Percentiles rank a stretch among this genome's conserved stretches.
Evolutionary conservation across 192 early-diverging fungal species (phyloP).

Genomic region (Podila minutissima): DNA sequence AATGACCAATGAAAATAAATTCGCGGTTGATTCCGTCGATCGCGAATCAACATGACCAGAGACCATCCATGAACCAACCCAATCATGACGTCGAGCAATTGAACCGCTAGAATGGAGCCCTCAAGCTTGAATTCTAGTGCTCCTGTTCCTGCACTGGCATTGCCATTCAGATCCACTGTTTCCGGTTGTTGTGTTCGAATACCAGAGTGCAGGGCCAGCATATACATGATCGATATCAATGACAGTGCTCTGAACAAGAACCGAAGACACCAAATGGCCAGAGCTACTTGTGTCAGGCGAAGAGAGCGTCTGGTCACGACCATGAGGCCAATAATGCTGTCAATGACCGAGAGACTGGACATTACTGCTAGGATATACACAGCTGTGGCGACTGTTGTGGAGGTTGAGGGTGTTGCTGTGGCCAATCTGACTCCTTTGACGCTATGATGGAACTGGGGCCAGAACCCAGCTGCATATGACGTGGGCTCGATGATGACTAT

Average conservation of each 20-base stretch:
- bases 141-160: not conserved
- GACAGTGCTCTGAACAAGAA: slow-evolving; percentile 33
- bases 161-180: not conserved
- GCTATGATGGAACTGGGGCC: too few relatives aligned
- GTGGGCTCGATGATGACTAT: not conserved
- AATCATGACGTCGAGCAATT: slow-evolving; percentile 20
- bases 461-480: not conserved
- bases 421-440: not conserved
- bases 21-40: slow-evolving; percentile 23
- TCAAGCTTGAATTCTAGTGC: not conserved
- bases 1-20: too few relatives aligned
- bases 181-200: not conserved
- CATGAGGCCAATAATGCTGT: slow-evolving; percentile 40
- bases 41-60: slow-evolving; percentile 33
- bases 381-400: slow-evolving; percentile 12
- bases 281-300: slow-evolving; percentile 25
- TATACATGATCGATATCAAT: slow-evolving; percentile 17
- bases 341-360: slow-evolving; percentile 30
- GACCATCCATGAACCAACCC: slow-evolving; percentile 49
- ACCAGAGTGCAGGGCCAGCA: slow-evolving; percentile 12
- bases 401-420: not conserved
- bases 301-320: slow-evolving; percentile 33
- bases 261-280: slow-evolving; percentile 44
- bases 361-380: slow-evolving; percentile 30
- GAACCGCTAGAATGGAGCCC: slow-evolving; percentile 11